Base-by-base conservation (phyloP, 208 protist genomes). In the Trypanosoma congolense region DNA sequence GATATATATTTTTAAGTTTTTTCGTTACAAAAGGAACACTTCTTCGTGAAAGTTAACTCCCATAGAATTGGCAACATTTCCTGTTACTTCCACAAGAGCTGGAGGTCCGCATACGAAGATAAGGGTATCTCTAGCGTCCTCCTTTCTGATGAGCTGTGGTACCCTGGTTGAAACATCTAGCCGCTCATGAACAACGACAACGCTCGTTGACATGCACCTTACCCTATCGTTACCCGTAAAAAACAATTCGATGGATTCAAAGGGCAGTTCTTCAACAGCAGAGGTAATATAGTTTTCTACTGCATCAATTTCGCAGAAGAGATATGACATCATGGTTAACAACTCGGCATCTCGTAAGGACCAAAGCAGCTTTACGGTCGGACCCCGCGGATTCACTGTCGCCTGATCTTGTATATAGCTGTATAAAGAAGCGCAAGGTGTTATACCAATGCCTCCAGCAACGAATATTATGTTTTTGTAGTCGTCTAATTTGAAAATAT, bases 361-460 rank as follows among this genome's bases (percentile, higher is more conserved):
- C 54, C 61, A 68, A 26, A 61, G 55, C n/a, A 61, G 40, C 25
- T 35, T 52, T 14, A 50, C 41, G 22, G 61, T 25, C 2, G 46
- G 46, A 21, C n/a, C 18, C 16, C 22, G 2, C 40, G 4, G n/a
- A 16, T 22, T 36, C 42, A 40, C 16, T n/a, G 31, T 5, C 43
- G 44, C 33, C 53, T 42, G 49, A 25, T 40, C 40, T 24, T 55
- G 55, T 21, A 72, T 48, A 36, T 70, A 63, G 14, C 56, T 61
- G 55, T 61, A 73, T 10, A 82, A 60, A 9, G 75, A 65, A 18
- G 70, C 62, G 43, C 75, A 82, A 42, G 75, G 70, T 19, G 66
- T 56, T 16, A 70, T 59, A 38, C 75, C 75, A 40, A 82, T 78
- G 24, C 75, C 75, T 21, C 75, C 75, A 31, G 56, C 70, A 26